A percentile compares a stretch with the other conserved stretches of the same genome.
Conservation (phyloP, 1,284 basidiomycete species). For the Naganishia albida region DNA sequence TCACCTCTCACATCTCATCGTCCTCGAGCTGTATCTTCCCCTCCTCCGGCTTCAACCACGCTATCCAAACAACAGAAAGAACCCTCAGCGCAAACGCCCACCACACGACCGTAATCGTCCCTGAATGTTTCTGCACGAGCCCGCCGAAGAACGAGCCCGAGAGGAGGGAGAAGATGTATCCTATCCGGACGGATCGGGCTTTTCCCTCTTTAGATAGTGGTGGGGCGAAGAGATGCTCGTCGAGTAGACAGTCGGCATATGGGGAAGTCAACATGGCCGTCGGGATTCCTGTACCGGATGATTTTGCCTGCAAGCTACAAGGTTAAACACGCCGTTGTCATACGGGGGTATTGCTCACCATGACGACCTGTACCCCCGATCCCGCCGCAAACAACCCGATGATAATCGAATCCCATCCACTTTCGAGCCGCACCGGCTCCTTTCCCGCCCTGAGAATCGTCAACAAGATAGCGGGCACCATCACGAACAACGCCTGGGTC, state of each 20-base stretch:
- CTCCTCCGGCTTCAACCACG: constrained; percentile 2
- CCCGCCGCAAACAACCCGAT: constrained; percentile 17
- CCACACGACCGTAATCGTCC: constrained; percentile 17
- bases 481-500: constrained; percentile 14
- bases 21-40: constrained; percentile 16
- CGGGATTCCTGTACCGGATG: constrained; percentile 22
- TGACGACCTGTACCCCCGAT: constrained; percentile 17
- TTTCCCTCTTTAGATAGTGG: constrained; percentile 9
- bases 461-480: constrained; percentile 7
- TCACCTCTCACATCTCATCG: background rate
- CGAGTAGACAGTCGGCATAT: constrained; percentile 27
- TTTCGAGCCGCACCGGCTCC: constrained; percentile 4
- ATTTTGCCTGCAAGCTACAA: constrained; percentile 10
- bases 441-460: constrained; percentile 13
- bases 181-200: constrained; percentile 8
- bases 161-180: constrained; percentile 13
- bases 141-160: constrained; percentile 19
- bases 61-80: constrained; percentile 17
- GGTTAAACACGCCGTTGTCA: background rate
- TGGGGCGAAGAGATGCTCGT: constrained; percentile 18
- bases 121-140: constrained; percentile 10
- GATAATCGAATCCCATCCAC: constrained; percentile 8
- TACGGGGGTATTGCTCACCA: background rate
- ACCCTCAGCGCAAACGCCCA: constrained; percentile 5
- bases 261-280: constrained; percentile 24